phyloP scores from a whole-genome alignment of 768 basidiomycete genomes.

The Amanita polypyramis region DNA sequence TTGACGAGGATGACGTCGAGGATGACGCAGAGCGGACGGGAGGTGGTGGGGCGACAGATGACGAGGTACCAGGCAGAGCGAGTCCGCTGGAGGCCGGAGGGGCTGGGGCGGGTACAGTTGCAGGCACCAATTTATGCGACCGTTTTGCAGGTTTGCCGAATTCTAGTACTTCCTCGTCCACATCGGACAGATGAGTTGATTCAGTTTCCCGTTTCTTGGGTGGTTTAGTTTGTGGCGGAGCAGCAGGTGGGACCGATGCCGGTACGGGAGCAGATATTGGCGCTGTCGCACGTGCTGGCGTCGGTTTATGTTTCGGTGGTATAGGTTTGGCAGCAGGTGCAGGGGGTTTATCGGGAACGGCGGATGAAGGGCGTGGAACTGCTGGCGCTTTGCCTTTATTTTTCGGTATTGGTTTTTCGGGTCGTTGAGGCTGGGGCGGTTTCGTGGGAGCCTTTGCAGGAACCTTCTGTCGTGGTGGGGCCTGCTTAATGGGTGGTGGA shows the following conservation, averaged over 20 bases:
- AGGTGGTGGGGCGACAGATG: conserved; percentile 3
- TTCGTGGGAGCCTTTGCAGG: conserved; percentile 14
- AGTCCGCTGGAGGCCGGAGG: conserved; percentile 2
- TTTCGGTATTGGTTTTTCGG: conserved; percentile 15
- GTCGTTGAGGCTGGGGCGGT: conserved; percentile 21
- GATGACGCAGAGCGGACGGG: conserved; percentile 2
- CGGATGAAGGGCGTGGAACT: conserved; percentile 17
- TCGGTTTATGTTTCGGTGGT: conserved; percentile 9
- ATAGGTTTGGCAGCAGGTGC: conserved; percentile 8
- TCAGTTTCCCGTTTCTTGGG: conserved; percentile 18
- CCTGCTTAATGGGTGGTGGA: conserved; percentile 20
- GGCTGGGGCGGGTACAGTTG: not conserved
- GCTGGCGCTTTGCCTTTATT: conserved; percentile 15
- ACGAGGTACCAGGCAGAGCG: conserved; percentile 7
- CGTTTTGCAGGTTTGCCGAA: conserved; percentile 33
- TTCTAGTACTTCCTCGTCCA: conserved; percentile 37
- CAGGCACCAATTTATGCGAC: not conserved
- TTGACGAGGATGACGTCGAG: not conserved
- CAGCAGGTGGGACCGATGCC: conserved; percentile 5
- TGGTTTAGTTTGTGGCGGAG: conserved; percentile 4
- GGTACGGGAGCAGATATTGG: conserved; percentile 7
- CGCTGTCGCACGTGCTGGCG: not conserved
- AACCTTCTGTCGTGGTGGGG: conserved; percentile 12
- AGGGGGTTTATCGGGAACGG: conserved; percentile 14
- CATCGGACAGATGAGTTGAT: conserved; percentile 16